Base-by-base conservation (phyloP, 139 green algal genomes). In the Pleodorina starrii region DNA sequence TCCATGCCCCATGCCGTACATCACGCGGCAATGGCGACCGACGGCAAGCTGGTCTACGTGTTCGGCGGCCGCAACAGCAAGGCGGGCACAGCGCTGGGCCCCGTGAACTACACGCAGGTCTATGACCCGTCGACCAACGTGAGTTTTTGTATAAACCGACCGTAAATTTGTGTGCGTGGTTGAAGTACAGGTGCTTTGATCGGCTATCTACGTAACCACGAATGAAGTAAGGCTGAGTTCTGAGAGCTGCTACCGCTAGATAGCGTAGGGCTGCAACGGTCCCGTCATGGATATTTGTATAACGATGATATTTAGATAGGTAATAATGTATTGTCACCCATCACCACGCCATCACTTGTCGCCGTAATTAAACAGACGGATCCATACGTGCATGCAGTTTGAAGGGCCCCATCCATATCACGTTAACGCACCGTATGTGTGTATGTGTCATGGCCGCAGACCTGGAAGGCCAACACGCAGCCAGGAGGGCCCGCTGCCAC, bases 31-130 rank as follows among this genome's bases (percentile, higher is more conserved):
- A 46, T 46, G 76, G 76, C 29, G 0, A 50, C 48, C 25, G 76
- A 84, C n/a, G 76, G 76, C 48, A 46, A 69, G 76, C 6, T 17
- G 14, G 25, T 69, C 12, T 71, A 35, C 14, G 46, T 84, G 19
- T 84, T 84, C 35, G 76, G 76, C 21, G 76, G 76, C 1, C 76
- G 76, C 76, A 84, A 46, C 48, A 71, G 48, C 48, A 35, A 16
- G 2, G 46, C 29, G 29, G 69, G 69, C 76, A 69, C 16, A 35
- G 46, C 32, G 17, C 17, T 32, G n/a, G 35, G 17, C 10, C 48
- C 48, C 10, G 48, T 69, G n/a, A 59, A 69, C 76, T 69, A 50
- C 29, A 48, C 48, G 11, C 76, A 84, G 76, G 32, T 84, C 10
- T 84, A 84, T 46, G 76, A 84, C 50, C 72, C 42, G 21, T 1